Conservation (phyloP, 345 rosid genomes). For the Mangifera indica region DNA sequence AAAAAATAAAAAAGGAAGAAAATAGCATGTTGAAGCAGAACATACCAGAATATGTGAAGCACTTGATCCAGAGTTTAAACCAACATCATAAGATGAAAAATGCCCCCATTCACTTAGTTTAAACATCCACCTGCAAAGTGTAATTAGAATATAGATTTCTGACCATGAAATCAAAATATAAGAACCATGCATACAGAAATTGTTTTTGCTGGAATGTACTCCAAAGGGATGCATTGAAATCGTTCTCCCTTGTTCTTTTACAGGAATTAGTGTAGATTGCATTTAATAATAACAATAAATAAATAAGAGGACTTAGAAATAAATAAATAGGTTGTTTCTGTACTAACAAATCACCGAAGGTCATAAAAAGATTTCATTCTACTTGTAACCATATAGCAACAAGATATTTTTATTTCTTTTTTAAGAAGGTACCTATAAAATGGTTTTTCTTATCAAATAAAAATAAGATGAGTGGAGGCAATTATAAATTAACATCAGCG, state of each 20-base stretch:
- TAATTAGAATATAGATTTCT: slow-evolving; percentile 1
- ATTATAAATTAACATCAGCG: too few relatives aligned
- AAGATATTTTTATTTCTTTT: too few relatives aligned
- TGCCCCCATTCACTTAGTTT: slow-evolving; percentile 97
- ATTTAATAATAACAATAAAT: too few relatives aligned
- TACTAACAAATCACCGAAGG: not conserved
- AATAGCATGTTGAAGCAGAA: slow-evolving; percentile 6
- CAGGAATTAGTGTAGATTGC: not conserved
- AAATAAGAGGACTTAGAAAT: too few relatives aligned
- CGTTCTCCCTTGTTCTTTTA: not conserved
- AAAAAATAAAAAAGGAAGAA: not conserved
- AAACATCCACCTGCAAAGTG: slow-evolving; percentile 71
- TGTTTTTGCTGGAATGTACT: not conserved
- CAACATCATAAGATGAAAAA: slow-evolving; percentile 79
- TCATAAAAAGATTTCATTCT: not conserved
- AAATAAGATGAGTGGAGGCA: too few relatives aligned
- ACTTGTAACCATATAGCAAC: not conserved
- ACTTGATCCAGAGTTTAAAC: slow-evolving; percentile 82
- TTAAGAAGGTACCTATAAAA: too few relatives aligned
- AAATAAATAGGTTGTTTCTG: too few relatives aligned
- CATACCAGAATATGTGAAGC: slow-evolving; percentile 91
- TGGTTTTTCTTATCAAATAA: too few relatives aligned
- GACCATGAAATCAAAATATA: not conserved
- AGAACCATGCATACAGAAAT: slow-evolving; percentile 12
- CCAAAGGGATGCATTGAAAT: not conserved